phyloP scores from a whole-genome alignment of 2,329 filamentous ascomycete species.

The Apiospora aurea region DNA sequence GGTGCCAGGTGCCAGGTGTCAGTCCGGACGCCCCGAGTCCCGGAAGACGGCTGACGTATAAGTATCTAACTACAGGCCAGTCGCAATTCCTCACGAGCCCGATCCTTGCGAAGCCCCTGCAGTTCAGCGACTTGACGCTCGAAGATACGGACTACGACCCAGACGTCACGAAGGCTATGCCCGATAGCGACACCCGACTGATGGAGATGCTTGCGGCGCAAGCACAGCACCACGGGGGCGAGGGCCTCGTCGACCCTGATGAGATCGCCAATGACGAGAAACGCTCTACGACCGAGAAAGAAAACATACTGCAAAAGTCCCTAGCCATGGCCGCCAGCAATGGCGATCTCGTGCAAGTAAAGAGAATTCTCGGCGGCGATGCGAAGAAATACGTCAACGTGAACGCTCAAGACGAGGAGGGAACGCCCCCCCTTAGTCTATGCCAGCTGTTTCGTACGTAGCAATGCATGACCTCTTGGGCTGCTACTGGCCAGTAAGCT shows the following conservation, averaged over 20 bases:
- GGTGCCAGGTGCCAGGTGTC: neutral
- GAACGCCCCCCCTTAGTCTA: constrained; percentile 98
- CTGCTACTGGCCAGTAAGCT: constrained; percentile 27
- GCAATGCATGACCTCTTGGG: neutral
- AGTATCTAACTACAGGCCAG: constrained; percentile 68
- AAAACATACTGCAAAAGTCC: constrained; percentile 80
- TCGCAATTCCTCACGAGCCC: constrained; percentile 93
- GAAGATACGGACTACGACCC: constrained; percentile 80
- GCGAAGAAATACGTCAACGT: constrained; percentile 81
- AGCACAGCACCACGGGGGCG: constrained; percentile 80
- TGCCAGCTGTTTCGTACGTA: constrained; percentile 90
- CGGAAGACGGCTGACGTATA: constrained; percentile 29
- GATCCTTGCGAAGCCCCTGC: constrained; percentile 81
- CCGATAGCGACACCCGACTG: constrained; percentile 84
- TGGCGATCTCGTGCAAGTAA: constrained; percentile 84
- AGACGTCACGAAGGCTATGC: constrained; percentile 61
- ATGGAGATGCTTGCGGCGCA: constrained; percentile 97
- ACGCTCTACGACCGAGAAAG: constrained; percentile 78
- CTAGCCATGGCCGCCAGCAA: constrained; percentile 97
- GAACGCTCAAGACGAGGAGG: constrained; percentile 89
- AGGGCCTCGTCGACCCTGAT: constrained; percentile 79
- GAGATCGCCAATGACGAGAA: constrained; percentile 78
- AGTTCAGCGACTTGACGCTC: constrained; percentile 81
- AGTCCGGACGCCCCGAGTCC: constrained; percentile 22
- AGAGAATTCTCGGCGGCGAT: constrained; percentile 75